These are phyloP conservation scores for Fusarium floridanum DNA, from an alignment of 2,329 filamentous ascomycete genomes.

Conservation along the genomic window DNA sequence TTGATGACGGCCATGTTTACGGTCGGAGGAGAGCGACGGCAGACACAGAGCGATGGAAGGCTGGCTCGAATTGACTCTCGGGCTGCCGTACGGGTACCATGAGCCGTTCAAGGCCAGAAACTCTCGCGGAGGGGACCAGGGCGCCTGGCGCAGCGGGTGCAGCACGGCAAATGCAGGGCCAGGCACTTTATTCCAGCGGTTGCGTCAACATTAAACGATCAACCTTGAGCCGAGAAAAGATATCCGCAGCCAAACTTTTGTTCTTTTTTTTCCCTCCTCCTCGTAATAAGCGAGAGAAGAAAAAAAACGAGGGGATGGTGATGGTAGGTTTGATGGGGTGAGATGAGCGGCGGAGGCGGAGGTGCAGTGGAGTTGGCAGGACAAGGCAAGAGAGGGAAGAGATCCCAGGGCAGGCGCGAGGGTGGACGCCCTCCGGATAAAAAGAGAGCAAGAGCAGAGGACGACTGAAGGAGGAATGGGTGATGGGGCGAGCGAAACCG, in stretches of 20 bases:
- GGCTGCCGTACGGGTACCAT: constrained; percentile 46
- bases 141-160: constrained; percentile 16
- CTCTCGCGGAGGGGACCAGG: constrained; percentile 20
- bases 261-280: constrained; percentile 4
- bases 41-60: constrained; percentile 33
- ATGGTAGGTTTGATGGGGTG: constrained; percentile 34
- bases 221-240: not conserved
- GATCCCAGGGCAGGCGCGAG: constrained; percentile 34
- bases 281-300: constrained; percentile 14
- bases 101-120: constrained; percentile 36
- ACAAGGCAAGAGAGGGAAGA: constrained; percentile 36
- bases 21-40: constrained; percentile 23
- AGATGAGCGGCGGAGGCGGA: constrained; percentile 39
- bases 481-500: constrained; percentile 31
- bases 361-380: constrained; percentile 38
- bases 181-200: constrained; percentile 29
- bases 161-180: constrained; percentile 35
- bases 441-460: constrained; percentile 36
- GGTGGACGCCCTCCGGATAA: constrained; percentile 40
- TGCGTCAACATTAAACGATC: constrained; percentile 30
- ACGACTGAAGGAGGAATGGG: constrained; percentile 26
- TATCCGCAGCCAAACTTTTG: not conserved
- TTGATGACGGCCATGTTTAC: constrained; percentile 45
- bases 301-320: constrained; percentile 15
- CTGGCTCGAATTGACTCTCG: constrained; percentile 45